These are phyloP conservation scores for Babesia bigemina DNA, from an alignment of 169 alveolate genomes.

Conservation along the genomic window DNA sequence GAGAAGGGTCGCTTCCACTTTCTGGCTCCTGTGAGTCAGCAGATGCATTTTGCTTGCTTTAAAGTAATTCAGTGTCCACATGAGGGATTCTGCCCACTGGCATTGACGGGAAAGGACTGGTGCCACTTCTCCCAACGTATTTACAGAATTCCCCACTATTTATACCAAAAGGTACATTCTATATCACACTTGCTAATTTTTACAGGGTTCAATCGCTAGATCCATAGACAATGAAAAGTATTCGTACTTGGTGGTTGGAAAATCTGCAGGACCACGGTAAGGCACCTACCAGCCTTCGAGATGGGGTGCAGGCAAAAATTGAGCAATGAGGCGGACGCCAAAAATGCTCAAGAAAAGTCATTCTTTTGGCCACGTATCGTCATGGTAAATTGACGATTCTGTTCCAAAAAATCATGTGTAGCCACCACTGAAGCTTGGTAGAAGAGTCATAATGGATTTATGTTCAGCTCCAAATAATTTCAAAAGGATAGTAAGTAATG, in stretches of 20 bases:
- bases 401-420: background rate
- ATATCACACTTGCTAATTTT: too few relatives aligned
- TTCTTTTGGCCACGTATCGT: slow-evolving; percentile 88
- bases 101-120: slow-evolving; percentile 89
- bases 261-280: slow-evolving; percentile 75
- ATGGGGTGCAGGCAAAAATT: slow-evolving; percentile 2
- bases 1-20: slow-evolving; percentile 76
- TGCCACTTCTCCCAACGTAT: slow-evolving; percentile 86
- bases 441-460: slow-evolving; percentile 84
- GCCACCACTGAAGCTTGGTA: slow-evolving; percentile 84
- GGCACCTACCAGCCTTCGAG: background rate
- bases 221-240: slow-evolving; percentile 83
- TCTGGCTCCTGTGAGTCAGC: slow-evolving; percentile 75
- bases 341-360: slow-evolving; percentile 75
- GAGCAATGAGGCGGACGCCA: slow-evolving; percentile 66
- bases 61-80: slow-evolving; percentile 81
- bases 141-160: slow-evolving; percentile 81
- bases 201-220: slow-evolving; percentile 71
- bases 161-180: slow-evolving; percentile 77
- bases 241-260: slow-evolving; percentile 79
- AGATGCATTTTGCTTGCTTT: background rate
- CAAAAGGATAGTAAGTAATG: slow-evolving; percentile 55
- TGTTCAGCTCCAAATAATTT: slow-evolving; percentile 79
- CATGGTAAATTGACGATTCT: slow-evolving; percentile 21
- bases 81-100: slow-evolving; percentile 88